Base-by-base conservation (phyloP, 1,284 basidiomycete genomes). In the Coniferiporia sulphurascens region DNA sequence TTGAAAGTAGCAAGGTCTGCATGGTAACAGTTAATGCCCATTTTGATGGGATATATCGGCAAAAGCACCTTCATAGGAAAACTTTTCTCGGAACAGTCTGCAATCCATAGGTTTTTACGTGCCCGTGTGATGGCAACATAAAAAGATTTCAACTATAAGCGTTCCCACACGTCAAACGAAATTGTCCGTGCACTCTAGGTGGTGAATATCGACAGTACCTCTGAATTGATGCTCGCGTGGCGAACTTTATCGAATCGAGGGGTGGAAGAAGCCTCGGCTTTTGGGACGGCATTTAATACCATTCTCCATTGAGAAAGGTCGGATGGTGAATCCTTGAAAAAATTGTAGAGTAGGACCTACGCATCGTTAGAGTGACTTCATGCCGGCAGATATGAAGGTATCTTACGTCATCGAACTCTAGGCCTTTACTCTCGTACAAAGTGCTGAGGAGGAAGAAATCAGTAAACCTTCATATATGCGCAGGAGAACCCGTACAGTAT, bases 91-190 rank as follows among this genome's bases (percentile, higher is more conserved):
- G 84, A 87, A 35, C 74, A 73, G 68, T 89, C 87, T 6, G 79
- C 78, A 10, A 89, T 83, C 84, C 85, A 87, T 1, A 88, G 67
- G 50, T 85, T 84, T 62, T 83, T 84, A 38, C 85, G 75, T 1
- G 86, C 86, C 46, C 87, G 70, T 0, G 87, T 89, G 44, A 88
- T 77, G 0, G 86, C 87, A 3, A 89, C 86, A 58, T 89, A 89
- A 0, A 89, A 70, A 54, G 77, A 78, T 65, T 89, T 87, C 32
- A 89, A 70, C 85, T 87, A 57, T 36, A n/a, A 46, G 22, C 15
- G 44, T 34, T 27, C 49, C 15, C 50, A 61, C 7, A 59, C 50
- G 32, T 55, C 35, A 53, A 41, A n/a, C 22, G 58, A 35, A 46
- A 9, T 49, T 21, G 51, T 36, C 12, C 58, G 48, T 62, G 35